A percentile compares a stretch with the other conserved stretches of the same genome.
These are phyloP conservation scores for Blumeria hordei DNA, from an alignment of 2,329 filamentous ascomycete species.

Conservation along the genomic window DNA sequence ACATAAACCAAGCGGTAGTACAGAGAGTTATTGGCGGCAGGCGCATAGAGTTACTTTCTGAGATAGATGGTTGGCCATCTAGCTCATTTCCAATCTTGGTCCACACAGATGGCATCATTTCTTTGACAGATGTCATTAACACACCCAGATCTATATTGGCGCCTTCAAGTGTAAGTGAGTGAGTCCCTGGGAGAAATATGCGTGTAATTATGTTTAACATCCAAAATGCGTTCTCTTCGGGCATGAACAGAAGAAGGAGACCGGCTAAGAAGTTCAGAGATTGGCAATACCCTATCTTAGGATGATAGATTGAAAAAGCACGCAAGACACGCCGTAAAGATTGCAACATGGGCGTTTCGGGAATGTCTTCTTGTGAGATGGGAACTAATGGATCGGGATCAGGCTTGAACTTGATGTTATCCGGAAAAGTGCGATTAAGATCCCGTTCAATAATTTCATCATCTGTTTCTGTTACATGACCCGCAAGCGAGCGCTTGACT, in stretches of 20 bases:
- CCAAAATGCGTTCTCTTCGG: slow-evolving; percentile 79
- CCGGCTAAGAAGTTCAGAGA: slow-evolving; percentile 88
- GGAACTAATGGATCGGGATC: slow-evolving; percentile 13
- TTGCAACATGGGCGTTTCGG: slow-evolving; percentile 55
- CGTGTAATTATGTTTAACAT: slow-evolving; percentile 81
- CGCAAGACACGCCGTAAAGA: slow-evolving; percentile 67
- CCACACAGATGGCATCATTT: slow-evolving; percentile 65
- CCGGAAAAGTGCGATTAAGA: slow-evolving; percentile 78
- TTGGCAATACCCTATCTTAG: slow-evolving; percentile 83
- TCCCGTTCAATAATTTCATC: slow-evolving; percentile 84
- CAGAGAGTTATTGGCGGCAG: slow-evolving; percentile 80
- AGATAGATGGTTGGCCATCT: slow-evolving; percentile 19
- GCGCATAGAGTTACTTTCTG: slow-evolving; percentile 19
- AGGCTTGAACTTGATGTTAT: slow-evolving; percentile 78
- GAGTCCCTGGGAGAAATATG: slow-evolving; percentile 70
- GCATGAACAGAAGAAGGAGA: slow-evolving; percentile 67
- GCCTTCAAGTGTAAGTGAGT: slow-evolving; percentile 72
- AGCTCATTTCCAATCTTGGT: slow-evolving; percentile 65
- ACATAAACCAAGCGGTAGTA: slow-evolving; percentile 96
- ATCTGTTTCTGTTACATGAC: slow-evolving; percentile 42
- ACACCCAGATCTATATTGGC: slow-evolving; percentile 88
- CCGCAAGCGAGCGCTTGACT: slow-evolving; percentile 34
- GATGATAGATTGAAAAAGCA: slow-evolving; percentile 78
- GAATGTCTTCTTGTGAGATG: slow-evolving; percentile 12
- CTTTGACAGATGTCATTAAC: slow-evolving; percentile 65